Evolutionary conservation across 2,329 filamentous ascomycete species (phyloP), one percentile per base, ranked within the genome.

Genomic region (Microdochium trichocladiopsis): DNA sequence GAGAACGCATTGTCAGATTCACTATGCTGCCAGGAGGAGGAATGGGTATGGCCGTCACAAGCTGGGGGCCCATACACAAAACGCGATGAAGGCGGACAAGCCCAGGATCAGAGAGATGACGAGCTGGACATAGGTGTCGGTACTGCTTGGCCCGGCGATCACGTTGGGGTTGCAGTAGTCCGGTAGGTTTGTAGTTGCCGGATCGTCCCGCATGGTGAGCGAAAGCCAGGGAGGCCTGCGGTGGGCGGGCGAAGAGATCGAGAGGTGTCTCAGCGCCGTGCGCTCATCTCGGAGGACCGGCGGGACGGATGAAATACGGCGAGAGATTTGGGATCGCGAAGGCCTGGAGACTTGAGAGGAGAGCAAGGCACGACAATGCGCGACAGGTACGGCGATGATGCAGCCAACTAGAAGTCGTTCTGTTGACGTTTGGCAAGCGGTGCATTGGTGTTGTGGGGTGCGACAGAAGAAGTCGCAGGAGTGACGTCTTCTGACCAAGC

Each of bases 31-130:
- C 47, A 24, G 12, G 21, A 51, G 12, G n/a, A 6, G 11, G 28
- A 28, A 12, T 45, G 31, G 18, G 50, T 23, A 21, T 25, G 48
- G 8, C n/a, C n/a, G n/a, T n/a, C n/a, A n/a, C n/a, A n/a, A n/a
- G n/a, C n/a, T n/a, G n/a, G n/a, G n/a, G 4, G 53, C 60, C 23
- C 82, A 60, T 72, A 89, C 83, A 65, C 89, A 94, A 60, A 95
- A 95, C 21, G 82, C 75, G 28, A 91, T 56, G 62, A 94, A 90
- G 28, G 88, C 88, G 5, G 78, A 75, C 45, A 87, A 57, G 28
- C 90, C 90, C 33, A 95, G 74, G 4, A 78, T 71, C 43, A 88
- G 66, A 8, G 90, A 93, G 60, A 95, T 76, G 54, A 84, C 78
- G 50, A 91, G 78, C 71, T 95, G 90, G 51, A 86, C 80, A 55